Conservation (phyloP, 345 rosid genomes). For the Citrus unshiu region DNA sequence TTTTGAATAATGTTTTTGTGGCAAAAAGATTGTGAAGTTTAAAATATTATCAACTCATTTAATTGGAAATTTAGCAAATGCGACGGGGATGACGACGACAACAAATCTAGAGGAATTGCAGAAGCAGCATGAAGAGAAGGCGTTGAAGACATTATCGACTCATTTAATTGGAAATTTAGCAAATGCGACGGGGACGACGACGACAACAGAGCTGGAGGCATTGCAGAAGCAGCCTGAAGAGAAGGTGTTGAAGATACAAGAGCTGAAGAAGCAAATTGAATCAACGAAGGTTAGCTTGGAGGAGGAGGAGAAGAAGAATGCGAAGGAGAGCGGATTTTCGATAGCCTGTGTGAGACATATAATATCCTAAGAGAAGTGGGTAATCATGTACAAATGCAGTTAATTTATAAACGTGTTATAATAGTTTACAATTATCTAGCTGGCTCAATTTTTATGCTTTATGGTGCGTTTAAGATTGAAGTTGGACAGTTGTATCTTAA, state of each 20-base stretch:
- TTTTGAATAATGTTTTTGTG: too few species aligned
- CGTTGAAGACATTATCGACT: conserved; percentile 4
- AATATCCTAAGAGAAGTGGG: conserved; percentile 28
- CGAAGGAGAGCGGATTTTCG: conserved; percentile 22
- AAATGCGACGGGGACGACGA: neutral
- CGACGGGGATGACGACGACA: neutral
- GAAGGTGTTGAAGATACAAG: conserved; percentile 33
- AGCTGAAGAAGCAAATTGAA: conserved; percentile 43
- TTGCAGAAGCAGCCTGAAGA: conserved; percentile 37
- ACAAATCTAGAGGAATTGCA: conserved; percentile 33
- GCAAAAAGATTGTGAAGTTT: too few species aligned
- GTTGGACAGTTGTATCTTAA: too few species aligned
- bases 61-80: neutral
- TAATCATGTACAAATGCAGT: too few species aligned
- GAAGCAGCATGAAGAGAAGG: conserved; percentile 36
- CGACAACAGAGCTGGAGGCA: conserved; percentile 23
- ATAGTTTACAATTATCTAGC: too few species aligned
- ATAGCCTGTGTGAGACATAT: conserved; percentile 24
- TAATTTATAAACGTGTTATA: too few species aligned
- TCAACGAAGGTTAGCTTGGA: conserved; percentile 28
- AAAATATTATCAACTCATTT: neutral
- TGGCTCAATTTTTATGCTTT: too few species aligned
- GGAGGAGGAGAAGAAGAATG: conserved; percentile 20
- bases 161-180: neutral
- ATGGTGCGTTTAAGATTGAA: too few species aligned